phyloP scores from a whole-genome alignment of 208 protist species.

The Zelonia costaricensis region DNA sequence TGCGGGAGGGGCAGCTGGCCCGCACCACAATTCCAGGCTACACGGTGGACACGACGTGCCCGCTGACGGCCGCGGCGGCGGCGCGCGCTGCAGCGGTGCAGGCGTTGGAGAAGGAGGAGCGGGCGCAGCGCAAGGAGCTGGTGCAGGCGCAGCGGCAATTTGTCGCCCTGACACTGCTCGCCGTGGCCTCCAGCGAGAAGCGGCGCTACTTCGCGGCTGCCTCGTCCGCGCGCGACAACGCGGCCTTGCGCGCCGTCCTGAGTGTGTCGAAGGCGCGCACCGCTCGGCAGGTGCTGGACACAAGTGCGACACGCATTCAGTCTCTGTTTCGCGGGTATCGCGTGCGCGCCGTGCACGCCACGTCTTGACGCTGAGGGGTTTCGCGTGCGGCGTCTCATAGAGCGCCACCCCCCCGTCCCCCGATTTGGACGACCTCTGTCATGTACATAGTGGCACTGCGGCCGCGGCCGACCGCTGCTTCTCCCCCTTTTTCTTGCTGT shows the following conservation, averaged over 20 bases:
- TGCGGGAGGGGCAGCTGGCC: conserved; percentile 23
- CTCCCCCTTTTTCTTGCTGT: too few species aligned
- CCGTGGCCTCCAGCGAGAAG: conserved; percentile 8
- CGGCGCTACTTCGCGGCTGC: background rate
- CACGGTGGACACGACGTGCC: background rate
- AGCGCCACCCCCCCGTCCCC: too few species aligned
- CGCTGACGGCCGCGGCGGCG: background rate
- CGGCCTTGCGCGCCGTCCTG: background rate
- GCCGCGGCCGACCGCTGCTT: too few species aligned
- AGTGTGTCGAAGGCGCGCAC: background rate
- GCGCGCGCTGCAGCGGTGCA: background rate
- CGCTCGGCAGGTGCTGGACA: conserved; percentile 12
- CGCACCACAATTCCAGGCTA: conserved; percentile 15
- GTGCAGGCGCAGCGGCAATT: background rate
- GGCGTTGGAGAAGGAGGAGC: background rate
- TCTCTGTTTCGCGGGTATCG: conserved; percentile 36
- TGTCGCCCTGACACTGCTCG: background rate
- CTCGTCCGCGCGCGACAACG: background rate
- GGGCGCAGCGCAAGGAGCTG: background rate
- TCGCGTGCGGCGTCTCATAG: too few species aligned
- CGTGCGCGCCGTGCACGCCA: background rate
- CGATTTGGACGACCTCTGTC: too few species aligned
- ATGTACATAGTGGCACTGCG: too few species aligned
- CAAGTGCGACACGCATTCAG: conserved; percentile 46
- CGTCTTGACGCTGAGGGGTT: too few species aligned